Conservation (phyloP, 208 protist species). For the Trypanosomatidae sp. region DNA sequence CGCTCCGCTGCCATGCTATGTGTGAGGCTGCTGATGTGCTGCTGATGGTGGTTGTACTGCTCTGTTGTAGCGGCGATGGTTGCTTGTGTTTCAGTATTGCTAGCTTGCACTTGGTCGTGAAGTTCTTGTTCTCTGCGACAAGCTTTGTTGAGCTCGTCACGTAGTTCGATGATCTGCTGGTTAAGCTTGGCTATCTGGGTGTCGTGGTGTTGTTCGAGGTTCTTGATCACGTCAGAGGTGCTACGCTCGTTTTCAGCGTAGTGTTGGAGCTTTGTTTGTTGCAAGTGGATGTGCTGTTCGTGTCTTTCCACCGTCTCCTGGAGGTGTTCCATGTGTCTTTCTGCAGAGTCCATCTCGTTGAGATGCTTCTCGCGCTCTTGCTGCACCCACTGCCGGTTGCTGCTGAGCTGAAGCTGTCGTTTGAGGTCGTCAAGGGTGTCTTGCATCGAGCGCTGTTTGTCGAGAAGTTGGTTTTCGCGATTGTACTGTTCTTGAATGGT, state of each 20-base stretch:
- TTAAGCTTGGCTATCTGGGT: not conserved
- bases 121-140: not conserved
- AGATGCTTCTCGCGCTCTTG: slow-evolving; percentile 39
- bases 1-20: not conserved
- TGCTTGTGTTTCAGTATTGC: not conserved
- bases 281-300: slow-evolving; percentile 6
- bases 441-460: slow-evolving; percentile 33
- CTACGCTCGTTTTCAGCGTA: not conserved
- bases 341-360: slow-evolving; percentile 31
- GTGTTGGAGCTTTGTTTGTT: slow-evolving; percentile 11
- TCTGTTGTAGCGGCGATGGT: not conserved
- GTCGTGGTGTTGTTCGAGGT: slow-evolving; percentile 17
- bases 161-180: not conserved
- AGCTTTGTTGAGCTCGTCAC: not conserved
- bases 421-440: slow-evolving; percentile 42
- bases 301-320: slow-evolving; percentile 10
- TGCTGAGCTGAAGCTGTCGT: slow-evolving; percentile 31
- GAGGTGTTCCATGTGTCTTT: slow-evolving; percentile 18
- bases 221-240: not conserved
- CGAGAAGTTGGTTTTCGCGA: slow-evolving; percentile 36
- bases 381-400: slow-evolving; percentile 41
- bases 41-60: not conserved
- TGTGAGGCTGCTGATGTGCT: not conserved
- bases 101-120: not conserved
- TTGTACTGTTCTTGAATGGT: slow-evolving; percentile 54